phyloP scores from a whole-genome alignment of 257 asterid species.

The Coffea eugenioides region DNA sequence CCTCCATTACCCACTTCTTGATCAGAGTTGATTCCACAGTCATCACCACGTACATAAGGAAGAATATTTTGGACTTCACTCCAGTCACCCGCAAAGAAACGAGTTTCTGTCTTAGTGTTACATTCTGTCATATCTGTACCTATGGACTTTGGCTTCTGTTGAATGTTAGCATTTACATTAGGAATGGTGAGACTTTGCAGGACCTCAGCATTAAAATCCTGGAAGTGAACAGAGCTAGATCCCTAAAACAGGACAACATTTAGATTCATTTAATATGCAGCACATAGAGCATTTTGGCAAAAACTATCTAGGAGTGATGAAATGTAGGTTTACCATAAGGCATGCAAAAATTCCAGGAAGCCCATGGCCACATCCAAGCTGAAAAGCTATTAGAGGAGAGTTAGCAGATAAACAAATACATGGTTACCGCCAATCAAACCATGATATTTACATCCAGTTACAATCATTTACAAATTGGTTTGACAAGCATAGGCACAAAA shows the following conservation, averaged over 20 bases:
- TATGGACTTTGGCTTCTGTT: constrained; percentile 27
- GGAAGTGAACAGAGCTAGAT: constrained; percentile 77
- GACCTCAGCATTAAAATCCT: constrained; percentile 95
- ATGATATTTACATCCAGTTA: not conserved
- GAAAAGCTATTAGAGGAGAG: constrained; percentile 26
- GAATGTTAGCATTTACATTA: constrained; percentile 65
- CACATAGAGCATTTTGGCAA: not conserved
- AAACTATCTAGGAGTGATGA: not conserved
- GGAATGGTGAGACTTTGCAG: constrained; percentile 80
- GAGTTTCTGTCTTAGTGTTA: constrained; percentile 40
- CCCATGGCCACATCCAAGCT: constrained; percentile 99
- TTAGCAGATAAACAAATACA: constrained; percentile 1
- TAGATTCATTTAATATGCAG: not conserved
- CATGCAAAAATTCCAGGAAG: constrained; percentile 91
- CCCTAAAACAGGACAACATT: constrained; percentile 44
- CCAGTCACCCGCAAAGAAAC: constrained; percentile 96
- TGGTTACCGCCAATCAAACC: not conserved
- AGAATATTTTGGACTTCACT: constrained; percentile 64
- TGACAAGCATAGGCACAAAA: no score
- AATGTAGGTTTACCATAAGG: constrained; percentile 50
- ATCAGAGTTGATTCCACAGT: constrained; percentile 5
- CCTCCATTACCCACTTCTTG: constrained; percentile 24
- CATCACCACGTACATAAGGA: constrained; percentile 32
- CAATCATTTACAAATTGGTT: not conserved
- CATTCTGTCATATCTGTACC: constrained; percentile 19